Evolutionary conservation across 2,329 filamentous ascomycete species (phyloP).

Genomic region (Falciphora oryzae): DNA sequence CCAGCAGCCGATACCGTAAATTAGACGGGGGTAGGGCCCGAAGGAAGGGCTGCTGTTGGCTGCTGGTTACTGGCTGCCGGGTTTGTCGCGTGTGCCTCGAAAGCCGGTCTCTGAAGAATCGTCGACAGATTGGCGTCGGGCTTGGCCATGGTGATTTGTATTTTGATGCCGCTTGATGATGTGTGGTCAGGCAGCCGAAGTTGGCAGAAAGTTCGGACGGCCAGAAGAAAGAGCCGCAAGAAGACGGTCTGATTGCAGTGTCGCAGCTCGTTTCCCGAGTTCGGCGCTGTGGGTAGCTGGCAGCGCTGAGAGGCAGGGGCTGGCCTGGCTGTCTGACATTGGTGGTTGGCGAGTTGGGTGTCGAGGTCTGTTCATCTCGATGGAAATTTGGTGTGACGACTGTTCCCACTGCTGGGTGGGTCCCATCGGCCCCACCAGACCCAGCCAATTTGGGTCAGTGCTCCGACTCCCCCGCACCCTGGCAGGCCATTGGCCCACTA

Average conservation of each 20-base stretch:
- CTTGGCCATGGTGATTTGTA: no score
- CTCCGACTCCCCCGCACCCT: neutral
- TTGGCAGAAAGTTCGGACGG: no score
- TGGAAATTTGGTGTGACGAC: no score
- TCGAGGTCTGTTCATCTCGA: neutral
- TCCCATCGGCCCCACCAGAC: neutral
- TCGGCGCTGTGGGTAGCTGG: no score
- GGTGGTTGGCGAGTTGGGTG: neutral
- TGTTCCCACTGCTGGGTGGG: no score
- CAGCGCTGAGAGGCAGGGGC: neutral
- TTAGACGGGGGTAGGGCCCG: neutral
- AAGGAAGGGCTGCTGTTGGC: no score
- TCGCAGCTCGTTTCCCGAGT: neutral
- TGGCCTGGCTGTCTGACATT: neutral
- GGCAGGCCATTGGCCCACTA: neutral
- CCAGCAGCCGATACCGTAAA: neutral
- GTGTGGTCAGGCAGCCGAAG: no score
- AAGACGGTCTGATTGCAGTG: neutral
- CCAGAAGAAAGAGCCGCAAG: neutral
- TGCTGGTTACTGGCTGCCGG: no score
- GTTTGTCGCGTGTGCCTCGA: neutral
- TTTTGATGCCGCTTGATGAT: neutral
- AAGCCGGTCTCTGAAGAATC: neutral
- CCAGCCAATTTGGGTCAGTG: neutral
- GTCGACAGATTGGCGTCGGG: neutral